Evolutionary conservation across 2,329 filamentous ascomycete genomes (phyloP).

Genomic region (Parastagonospora avenae): DNA sequence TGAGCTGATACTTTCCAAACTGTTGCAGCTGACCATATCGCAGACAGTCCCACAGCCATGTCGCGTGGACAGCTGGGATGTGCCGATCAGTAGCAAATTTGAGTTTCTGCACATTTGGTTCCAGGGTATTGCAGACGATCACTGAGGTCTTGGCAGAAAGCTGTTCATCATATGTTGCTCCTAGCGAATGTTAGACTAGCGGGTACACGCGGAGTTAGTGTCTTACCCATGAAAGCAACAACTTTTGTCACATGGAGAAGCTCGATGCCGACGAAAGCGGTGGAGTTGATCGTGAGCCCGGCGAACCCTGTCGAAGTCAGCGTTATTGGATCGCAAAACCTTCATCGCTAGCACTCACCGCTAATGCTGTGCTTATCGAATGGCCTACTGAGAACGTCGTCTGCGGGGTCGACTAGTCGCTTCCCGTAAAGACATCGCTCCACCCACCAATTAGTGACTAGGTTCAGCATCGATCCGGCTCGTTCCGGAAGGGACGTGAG

Average conservation of each 20-base stretch:
- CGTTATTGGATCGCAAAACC: conserved; percentile 6
- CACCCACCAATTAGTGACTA: conserved; percentile 90
- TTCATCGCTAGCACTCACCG: conserved; percentile 42
- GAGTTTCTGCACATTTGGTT: conserved; percentile 73
- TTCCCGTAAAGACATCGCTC: conserved; percentile 85
- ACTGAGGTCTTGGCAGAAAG: conserved; percentile 75
- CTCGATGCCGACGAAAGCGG: conserved; percentile 83
- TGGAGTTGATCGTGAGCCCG: conserved; percentile 75
- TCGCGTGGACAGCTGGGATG: conserved; percentile 78
- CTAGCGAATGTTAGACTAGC: conserved; percentile 41
- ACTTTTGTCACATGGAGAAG: conserved; percentile 82
- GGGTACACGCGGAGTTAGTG: conserved; percentile 6
- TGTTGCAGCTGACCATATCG: conserved; percentile 55
- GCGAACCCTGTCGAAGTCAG: conserved; percentile 61
- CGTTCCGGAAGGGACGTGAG: conserved; percentile 41
- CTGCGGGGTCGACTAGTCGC: conserved; percentile 68
- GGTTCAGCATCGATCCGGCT: conserved; percentile 36
- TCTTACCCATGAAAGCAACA: conserved; percentile 70
- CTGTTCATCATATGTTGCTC: conserved; percentile 79
- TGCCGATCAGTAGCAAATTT: conserved; percentile 74
- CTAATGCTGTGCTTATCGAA: conserved; percentile 72
- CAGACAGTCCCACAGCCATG: conserved; percentile 88
- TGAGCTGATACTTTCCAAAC: conserved; percentile 51
- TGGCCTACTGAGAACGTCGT: conserved; percentile 76
- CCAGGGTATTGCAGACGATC: conserved; percentile 70